Evolutionary conservation across 2,329 filamentous ascomycete species (phyloP), one percentile per base, ranked within the genome.

Genomic region (Calonectria hongkongensis): DNA sequence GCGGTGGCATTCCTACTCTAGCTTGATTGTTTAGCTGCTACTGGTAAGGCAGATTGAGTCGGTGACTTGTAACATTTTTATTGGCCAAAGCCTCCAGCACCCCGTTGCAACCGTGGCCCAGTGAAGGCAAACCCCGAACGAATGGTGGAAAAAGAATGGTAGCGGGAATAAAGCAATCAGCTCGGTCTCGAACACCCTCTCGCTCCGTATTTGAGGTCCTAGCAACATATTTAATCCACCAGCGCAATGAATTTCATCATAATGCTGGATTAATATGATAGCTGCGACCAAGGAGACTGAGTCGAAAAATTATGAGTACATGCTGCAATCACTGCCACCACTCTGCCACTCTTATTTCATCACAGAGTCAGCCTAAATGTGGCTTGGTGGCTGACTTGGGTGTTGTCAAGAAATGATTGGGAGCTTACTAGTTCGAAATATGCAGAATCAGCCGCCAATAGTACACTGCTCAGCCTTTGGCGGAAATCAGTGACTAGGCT

Each of bases 401-500:
- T 47, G 43, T 47, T 47, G 43, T 47, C 43, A n/a, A n/a, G 8
- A 47, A 21, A 47, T 47, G 43, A 47, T 47, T 47, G 43, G 43
- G 21, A 4, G 6, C 8, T n/a, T 7, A 45, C 6, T n/a, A 8
- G 16, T 18, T 45, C 41, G 4, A 8, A 45, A 18, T 7, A n/a
- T 18, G 41, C 41, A 45, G 41, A 5, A 41, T 41, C 39, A 41
- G 10, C 15, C 10, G 39, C 39, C 39, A 41, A 41, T 41, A 8
- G 18, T 4, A 15, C 15, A 43, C 41, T 43, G 18, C 43, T 47
- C 43, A 47, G 43, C 43, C 43, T 47, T 47, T 13, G n/a, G n/a
- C n/a, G 43, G 16, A 16, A 25, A 10, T 10, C 43, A 47, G 43
- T 21, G 43, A 47, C 8, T 18, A 47, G 43, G 43, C 43, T 47